Evolutionary conservation across 345 rosid genomes (phyloP).

Genomic region (Lagerstroemia speciosa): DNA sequence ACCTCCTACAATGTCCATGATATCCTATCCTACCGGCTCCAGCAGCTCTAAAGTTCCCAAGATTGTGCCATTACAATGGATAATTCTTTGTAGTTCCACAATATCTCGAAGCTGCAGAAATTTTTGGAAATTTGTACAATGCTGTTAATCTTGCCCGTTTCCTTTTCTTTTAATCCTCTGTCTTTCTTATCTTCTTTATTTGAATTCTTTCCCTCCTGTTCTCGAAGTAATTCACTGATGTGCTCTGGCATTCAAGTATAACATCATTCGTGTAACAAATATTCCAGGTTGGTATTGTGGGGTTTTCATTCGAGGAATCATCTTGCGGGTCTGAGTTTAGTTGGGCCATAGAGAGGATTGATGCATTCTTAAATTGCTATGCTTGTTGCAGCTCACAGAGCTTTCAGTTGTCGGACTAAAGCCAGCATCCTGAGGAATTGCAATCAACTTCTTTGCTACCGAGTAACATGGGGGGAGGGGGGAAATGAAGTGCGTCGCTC

Average conservation of each 20-base stretch:
- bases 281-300: not conserved
- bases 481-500: too few species aligned
- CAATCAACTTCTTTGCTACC: too few species aligned
- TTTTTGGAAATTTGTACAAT: constrained; percentile 4
- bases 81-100: not conserved
- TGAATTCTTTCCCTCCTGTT: not conserved
- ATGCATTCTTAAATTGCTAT: too few species aligned
- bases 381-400: too few species aligned
- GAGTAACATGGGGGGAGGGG: too few species aligned
- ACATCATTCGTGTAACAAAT: not conserved
- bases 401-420: too few species aligned
- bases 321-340: too few species aligned
- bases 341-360: too few species aligned
- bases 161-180: not conserved
- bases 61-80: not conserved
- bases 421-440: too few species aligned
- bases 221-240: not conserved
- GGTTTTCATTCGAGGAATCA: too few species aligned
- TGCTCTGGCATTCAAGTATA: not conserved
- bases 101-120: not conserved
- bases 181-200: not conserved
- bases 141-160: not conserved
- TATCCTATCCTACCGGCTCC: constrained; percentile 2
- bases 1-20: not conserved
- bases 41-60: not conserved